Base-by-base conservation (phyloP, 208 protist species). In the Crithidia thermophila region DNA sequence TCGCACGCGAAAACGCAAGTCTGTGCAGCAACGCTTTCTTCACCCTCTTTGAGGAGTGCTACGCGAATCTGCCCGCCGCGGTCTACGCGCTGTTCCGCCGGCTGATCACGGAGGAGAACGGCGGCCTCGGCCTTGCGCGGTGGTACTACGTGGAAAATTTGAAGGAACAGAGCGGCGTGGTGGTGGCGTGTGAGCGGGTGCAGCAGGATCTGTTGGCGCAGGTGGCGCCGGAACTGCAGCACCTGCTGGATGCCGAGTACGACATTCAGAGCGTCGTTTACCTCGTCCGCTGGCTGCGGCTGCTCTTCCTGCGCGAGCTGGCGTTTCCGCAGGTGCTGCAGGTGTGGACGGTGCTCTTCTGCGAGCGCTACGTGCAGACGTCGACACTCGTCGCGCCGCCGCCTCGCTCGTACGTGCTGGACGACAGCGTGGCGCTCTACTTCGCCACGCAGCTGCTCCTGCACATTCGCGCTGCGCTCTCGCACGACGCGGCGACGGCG, bases 251-350 rank as follows among this genome's bases (percentile, higher is more conserved):
- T 27, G 59, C 51, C 1, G 79, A 90, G 30, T 85, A 95, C 66
- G 68, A 71, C 16, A 90, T 98, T 50, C 71, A 94, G 55, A 75
- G 81, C 28, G 81, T 82, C 16, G 68, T 89, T 0, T 98, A 98
- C 59, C 67, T 94, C 3, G 78, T 98, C 16, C 80, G 92, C 25
- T 98, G 94, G 92, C 66, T 97, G 39, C 81, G 94, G 36, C 81
- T 98, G 23, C 61, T 96, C 25, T 95, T 97, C 50, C 63, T 97
- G 28, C 87, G 92, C 4, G 91, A 97, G 60, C 90, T 98, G 57
- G 77, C 87, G 4, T 64, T 97, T 28, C 30, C 53, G 3, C 83
- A 92, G 50, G 49, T 79, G 36, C 40, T 87, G 1, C 55, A 77
- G 7, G 57, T 98, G 37, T 98, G 94, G 93, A 84, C 89, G 37